Base-by-base conservation (phyloP, 495 filamentous ascomycete genomes). In the Niebla homalea region DNA sequence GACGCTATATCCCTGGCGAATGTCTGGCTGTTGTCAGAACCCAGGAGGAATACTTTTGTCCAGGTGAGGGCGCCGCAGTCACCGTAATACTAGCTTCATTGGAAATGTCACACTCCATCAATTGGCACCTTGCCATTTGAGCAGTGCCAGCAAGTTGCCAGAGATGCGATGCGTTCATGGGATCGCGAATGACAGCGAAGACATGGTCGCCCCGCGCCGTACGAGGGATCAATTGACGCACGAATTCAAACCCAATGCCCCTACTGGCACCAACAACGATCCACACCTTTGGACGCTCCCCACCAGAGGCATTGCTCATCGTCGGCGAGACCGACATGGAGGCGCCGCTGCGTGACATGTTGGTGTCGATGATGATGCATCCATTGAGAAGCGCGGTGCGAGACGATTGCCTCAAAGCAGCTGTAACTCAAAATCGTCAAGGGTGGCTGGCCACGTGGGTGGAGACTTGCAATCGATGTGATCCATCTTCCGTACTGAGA, bases 171-270 rank as follows among this genome's bases (percentile, higher is more conserved):
- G 69, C 64, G 49, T 68, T 61, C 4, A 62, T 49, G 0, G 66
- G 51, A 52, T 67, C 64, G 16, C 76, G 67, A 2, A 70, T 71
- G 4, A 75, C 76, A n/a, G 73, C 75, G 18, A 75, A 66, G 20
- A 78, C 72, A 19, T 61, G 59, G 42, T 78, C 61, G 12, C 70
- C 73, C 35, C 59, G 60, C 21, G 56, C 51, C 8, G 29, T 32
- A 12, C 29, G 29, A 32, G 29, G 29, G 2, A 78, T 59, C 5
- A 76, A 57, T 51, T 80, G 76, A 11, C 62, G 56, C 3, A 71
- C 69, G 52, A 77, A 74, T 52, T 79, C 76, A 19, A 77, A 60
- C 35, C 76, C 76, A 51, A 80, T 79, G 49, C 76, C 76, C 58
- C 75, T 64, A 40, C 69, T 72, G 23, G 74, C 75, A 32, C 76